These are phyloP conservation scores for Hypholoma fasciculare DNA, from an alignment of 768 basidiomycete genomes.

Conservation along the genomic window DNA sequence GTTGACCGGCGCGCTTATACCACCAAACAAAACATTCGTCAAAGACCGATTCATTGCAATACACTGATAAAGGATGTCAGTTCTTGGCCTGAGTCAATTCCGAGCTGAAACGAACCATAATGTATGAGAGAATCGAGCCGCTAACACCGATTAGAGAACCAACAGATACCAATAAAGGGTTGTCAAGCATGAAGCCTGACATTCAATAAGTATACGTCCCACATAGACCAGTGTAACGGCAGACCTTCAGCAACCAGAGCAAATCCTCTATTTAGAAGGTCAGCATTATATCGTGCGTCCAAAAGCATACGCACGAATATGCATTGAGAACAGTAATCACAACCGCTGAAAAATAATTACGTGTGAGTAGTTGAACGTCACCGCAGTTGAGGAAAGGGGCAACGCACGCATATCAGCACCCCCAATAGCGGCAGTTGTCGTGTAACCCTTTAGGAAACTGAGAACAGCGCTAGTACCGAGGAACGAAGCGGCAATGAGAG, in stretches of 20 bases:
- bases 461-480: conserved; percentile 70
- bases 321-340: conserved; percentile 91
- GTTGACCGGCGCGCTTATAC: conserved; percentile 61
- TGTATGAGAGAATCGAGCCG: conserved; percentile 89
- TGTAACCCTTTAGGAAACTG: conserved; percentile 85
- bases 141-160: conserved; percentile 89
- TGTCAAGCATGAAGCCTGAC: conserved; percentile 84
- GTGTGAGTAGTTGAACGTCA: conserved; percentile 4
- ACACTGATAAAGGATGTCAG: conserved; percentile 49
- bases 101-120: conserved; percentile 62
- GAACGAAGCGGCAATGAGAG: conserved; percentile 76
- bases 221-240: background rate
- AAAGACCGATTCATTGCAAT: conserved; percentile 91
- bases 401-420: conserved; percentile 91
- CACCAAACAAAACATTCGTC: conserved; percentile 85
- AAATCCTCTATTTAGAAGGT: conserved; percentile 51
- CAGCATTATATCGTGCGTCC: background rate
- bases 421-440: conserved; percentile 89
- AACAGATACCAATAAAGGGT: conserved; percentile 78
- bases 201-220: conserved; percentile 2
- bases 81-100: background rate
- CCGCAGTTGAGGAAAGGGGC: background rate
- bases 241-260: conserved; percentile 86
- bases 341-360: conserved; percentile 52
- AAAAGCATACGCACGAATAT: conserved; percentile 52